A percentile compares a stretch with the other conserved stretches of the same genome.
phyloP scores from a whole-genome alignment of 2,329 filamentous ascomycete species.

The Neopestalotiopsis sp. region DNA sequence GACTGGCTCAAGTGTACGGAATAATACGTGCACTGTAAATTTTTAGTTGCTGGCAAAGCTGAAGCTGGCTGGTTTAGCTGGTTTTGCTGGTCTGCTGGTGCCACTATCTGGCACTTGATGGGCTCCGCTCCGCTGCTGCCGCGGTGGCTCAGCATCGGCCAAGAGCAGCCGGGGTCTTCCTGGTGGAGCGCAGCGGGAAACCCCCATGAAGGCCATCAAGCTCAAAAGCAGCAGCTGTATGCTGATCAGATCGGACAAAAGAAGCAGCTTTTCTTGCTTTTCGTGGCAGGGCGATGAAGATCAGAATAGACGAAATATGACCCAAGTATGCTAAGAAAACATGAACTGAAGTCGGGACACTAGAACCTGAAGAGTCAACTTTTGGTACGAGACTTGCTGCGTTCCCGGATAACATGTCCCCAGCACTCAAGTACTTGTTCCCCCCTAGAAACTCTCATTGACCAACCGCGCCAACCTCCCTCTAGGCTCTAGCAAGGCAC shows the following conservation, averaged over 20 bases:
- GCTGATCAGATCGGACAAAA: background rate
- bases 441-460: background rate
- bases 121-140: background rate
- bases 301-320: background rate
- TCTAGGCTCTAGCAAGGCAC: background rate
- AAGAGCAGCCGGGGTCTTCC: background rate
- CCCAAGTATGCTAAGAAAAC: background rate
- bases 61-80: background rate
- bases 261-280: background rate
- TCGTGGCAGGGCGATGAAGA: background rate
- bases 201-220: background rate
- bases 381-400: background rate
- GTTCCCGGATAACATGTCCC: background rate
- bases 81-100: background rate
- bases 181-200: background rate
- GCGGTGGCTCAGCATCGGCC: slow-evolving; percentile 1
- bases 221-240: background rate
- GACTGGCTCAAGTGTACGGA: background rate
- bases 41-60: background rate
- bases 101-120: background rate
- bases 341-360: background rate
- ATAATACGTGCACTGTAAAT: too few relatives aligned
- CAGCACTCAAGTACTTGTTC: background rate
- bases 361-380: background rate
- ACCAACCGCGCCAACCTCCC: background rate